A percentile compares a stretch with the other conserved stretches of the same genome.
phyloP scores from a whole-genome alignment of 129 eudicot genomes.

The Flaveria trinervia region DNA sequence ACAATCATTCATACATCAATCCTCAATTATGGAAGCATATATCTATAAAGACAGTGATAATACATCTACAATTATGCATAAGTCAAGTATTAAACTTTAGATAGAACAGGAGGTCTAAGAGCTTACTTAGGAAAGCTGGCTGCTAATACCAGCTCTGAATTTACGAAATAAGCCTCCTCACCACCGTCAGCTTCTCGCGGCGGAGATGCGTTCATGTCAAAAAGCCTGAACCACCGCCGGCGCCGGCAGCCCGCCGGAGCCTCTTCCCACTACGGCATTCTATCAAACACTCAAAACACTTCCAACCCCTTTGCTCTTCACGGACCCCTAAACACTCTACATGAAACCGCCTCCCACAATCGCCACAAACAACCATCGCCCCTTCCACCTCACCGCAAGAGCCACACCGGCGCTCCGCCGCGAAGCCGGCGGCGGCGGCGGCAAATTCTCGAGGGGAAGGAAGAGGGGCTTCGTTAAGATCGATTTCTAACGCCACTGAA shows the following conservation, averaged over 20 bases:
- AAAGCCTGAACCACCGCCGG: conserved; percentile 35
- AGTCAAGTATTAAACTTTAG: neutral
- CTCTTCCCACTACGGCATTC: conserved; percentile 30
- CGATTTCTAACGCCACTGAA: conserved; percentile 33
- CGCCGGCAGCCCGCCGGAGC: conserved; percentile 13
- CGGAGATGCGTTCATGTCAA: conserved; percentile 55
- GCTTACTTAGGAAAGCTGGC: conserved; percentile 37
- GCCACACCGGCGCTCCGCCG: conserved; percentile 35
- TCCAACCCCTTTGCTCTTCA: conserved; percentile 39
- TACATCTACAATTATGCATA: conserved; percentile 12
- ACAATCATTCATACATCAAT: conserved; percentile 7
- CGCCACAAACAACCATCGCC: conserved; percentile 36
- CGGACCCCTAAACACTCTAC: conserved; percentile 40
- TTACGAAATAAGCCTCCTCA: conserved; percentile 32
- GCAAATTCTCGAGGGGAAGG: conserved; percentile 48
- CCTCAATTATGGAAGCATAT: neutral
- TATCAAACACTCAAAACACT: conserved; percentile 48
- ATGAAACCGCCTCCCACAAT: conserved; percentile 49
- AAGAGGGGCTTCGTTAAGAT: conserved; percentile 43
- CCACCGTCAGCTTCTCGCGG: conserved; percentile 39
- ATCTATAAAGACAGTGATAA: neutral
- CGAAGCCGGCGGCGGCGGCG: conserved; percentile 13
- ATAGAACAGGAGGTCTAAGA: neutral
- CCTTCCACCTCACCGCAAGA: conserved; percentile 42
- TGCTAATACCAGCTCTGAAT: conserved; percentile 37